Evolutionary conservation across 371 early-diverging fungal species (phyloP), one percentile per base, ranked within the genome.

Genomic region (Choanephora cucurbitarum): DNA sequence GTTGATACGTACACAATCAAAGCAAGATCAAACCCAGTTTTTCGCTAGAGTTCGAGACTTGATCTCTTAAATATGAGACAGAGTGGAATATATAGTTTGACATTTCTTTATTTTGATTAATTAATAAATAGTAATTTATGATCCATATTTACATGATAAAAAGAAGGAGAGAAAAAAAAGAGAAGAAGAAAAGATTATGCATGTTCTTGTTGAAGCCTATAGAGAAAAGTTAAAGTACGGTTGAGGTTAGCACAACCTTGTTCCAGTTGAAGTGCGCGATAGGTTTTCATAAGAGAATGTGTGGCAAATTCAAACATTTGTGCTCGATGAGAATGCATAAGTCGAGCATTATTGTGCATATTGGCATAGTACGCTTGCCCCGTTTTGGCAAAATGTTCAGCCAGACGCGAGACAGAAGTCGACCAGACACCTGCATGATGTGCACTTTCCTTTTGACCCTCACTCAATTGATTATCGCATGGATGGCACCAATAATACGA

Each of bases 201-300:
- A 13, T 46, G 21, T 47, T 69, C 59, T 60, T 67, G 60, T 55
- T 67, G 64, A 18, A 70, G 48, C 58, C 57, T 60, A 52, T 64
- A 58, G 14, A 70, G 43, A 14, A 57, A 52, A 17, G 41, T 46
- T 10, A 64, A 18, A 10, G 64, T 58, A 17, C 58, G 47, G 42
- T 54, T 52, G 19, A 67, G 47, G 34, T 67, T 64, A 17, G 72
- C 66, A 43, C 63, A 60, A 17, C 69, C 72, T 34, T 68, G 69
- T 57, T 72, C 72, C 40, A 72, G 37, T 41, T 72, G 69, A 18
- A 72, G 51, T 3, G 72, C 72, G 40, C 56, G 62, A 55, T 72
- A 66, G 45, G 52, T 48, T 40, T 60, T 58, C 34, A 67, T 42
- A 19, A 72, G 51, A 11, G 60, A 53, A 32, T 62, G 58, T 9